Evolutionary conservation across 805 yeast genomes (phyloP).

Genomic region (Yamadazyma paraphyllophila): DNA sequence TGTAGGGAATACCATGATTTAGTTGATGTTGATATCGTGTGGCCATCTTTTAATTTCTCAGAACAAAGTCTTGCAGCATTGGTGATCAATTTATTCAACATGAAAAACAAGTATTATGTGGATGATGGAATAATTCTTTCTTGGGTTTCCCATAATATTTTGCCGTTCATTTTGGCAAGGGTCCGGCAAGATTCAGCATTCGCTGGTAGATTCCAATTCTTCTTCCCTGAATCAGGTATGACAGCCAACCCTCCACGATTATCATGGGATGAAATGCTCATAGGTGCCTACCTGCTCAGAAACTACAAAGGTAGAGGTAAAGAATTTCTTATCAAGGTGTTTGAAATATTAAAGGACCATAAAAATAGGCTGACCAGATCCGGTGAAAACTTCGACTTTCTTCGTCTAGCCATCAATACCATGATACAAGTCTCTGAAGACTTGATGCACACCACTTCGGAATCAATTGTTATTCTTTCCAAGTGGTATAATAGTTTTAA

Average conservation of each 20-base stretch:
- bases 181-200: background rate
- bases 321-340: conserved; percentile 7
- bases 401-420: background rate
- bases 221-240: background rate
- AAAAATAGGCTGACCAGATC: conserved; percentile 1
- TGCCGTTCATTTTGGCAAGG: too few species aligned
- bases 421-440: background rate
- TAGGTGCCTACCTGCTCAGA: background rate
- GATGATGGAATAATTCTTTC: conserved; percentile 4
- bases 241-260: background rate
- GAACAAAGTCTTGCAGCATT: conserved; percentile 1
- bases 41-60: conserved; percentile 3
- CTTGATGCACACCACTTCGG: conserved; percentile 5
- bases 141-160: background rate
- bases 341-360: conserved; percentile 4
- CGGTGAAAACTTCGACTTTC: conserved; percentile 6
- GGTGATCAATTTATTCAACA: conserved; percentile 7
- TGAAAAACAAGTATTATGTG: conserved; percentile 8
- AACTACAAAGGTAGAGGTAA: conserved; percentile 1
- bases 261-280: conserved; percentile 10
- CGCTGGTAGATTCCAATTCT: background rate
- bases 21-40: background rate
- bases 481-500: conserved; percentile 1
- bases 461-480: conserved; percentile 7
- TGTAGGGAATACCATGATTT: background rate